phyloP scores from a whole-genome alignment of 192 early-diverging fungal species.

The Podila epigama region DNA sequence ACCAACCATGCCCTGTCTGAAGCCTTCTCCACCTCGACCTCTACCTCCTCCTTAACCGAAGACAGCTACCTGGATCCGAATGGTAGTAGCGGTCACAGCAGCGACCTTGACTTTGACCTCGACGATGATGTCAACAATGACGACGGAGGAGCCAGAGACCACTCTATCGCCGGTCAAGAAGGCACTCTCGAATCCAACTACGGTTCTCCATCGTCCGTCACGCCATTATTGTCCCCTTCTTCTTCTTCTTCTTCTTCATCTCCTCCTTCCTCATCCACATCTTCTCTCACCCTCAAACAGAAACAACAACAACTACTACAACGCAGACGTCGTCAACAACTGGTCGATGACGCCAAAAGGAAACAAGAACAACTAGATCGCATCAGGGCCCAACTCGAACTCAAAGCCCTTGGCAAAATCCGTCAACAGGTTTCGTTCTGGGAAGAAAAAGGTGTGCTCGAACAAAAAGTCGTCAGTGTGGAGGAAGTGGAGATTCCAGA shows the following conservation, averaged over 20 bases:
- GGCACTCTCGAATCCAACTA: no score
- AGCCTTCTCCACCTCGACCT: no score
- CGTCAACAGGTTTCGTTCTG: slow-evolving; percentile 33
- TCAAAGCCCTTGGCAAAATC: slow-evolving; percentile 23
- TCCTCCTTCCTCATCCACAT: background rate
- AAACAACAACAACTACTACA: background rate
- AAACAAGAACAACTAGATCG: slow-evolving; percentile 38
- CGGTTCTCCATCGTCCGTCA: no score
- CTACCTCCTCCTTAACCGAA: no score
- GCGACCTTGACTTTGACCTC: no score
- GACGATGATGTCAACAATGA: no score
- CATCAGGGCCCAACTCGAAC: slow-evolving; percentile 25
- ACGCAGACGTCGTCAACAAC: slow-evolving; percentile 2
- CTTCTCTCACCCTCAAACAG: background rate
- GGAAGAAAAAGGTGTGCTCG: slow-evolving; percentile 32
- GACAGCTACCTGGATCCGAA: no score
- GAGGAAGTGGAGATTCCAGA: slow-evolving; percentile 11
- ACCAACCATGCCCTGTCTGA: no score
- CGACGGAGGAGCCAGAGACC: no score
- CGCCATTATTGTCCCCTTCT: no score
- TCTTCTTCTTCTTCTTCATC: background rate
- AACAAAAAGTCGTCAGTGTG: slow-evolving; percentile 29
- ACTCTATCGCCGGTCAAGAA: no score
- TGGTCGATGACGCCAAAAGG: slow-evolving; percentile 37
- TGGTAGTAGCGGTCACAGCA: no score